phyloP scores from a whole-genome alignment of 768 basidiomycete genomes.

The Lactarius indigo region DNA sequence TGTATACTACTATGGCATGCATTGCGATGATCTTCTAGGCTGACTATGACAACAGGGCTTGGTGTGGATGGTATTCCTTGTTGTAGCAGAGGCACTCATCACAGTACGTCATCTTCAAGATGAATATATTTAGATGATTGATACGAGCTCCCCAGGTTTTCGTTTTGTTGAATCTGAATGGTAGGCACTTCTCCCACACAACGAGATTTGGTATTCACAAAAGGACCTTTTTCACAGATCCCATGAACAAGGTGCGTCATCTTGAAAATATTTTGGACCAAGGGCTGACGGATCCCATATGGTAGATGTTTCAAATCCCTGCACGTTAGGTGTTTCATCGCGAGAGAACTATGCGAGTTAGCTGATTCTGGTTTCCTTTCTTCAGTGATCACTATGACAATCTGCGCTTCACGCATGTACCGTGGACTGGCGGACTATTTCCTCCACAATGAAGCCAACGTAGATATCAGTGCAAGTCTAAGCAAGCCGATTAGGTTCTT shows the following conservation, averaged over 20 bases:
- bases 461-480: background rate
- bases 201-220: background rate
- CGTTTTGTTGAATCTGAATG: slow-evolving; percentile 1
- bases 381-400: background rate
- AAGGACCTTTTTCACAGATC: background rate
- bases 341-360: background rate
- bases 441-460: background rate
- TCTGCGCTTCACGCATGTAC: slow-evolving; percentile 5
- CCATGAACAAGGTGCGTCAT: slow-evolving; percentile 5
- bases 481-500: background rate
- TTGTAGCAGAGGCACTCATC: background rate
- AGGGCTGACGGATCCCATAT: background rate
- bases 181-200: background rate
- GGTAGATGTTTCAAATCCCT: slow-evolving; percentile 9
- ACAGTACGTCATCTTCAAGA: background rate
- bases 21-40: background rate
- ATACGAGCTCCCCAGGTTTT: background rate
- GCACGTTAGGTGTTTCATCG: background rate
- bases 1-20: background rate
- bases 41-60: background rate
- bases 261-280: background rate
- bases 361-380: background rate
- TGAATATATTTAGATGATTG: background rate
- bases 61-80: background rate
- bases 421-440: background rate